Evolutionary conservation across 306 rosid species (phyloP), one percentile per base, ranked within the genome.

Genomic region (Boehmeria nivea): DNA sequence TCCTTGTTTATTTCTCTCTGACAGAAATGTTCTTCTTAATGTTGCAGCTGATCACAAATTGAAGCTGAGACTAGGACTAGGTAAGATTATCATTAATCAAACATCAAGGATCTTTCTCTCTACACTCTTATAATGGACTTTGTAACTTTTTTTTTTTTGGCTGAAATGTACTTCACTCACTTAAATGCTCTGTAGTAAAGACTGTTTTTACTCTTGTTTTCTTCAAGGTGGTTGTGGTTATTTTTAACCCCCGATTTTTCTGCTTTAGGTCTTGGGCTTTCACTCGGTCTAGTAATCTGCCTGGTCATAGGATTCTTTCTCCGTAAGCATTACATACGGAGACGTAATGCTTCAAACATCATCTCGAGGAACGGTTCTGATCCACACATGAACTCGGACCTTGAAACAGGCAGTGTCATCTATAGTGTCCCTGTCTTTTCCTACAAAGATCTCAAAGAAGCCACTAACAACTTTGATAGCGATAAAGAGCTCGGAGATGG

Each of bases 401-500:
- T 16, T 20, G 80, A 83, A 59, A 64, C 21, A 21, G 59, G 42
- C 15, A 64, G 61, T 3, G 47, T 70, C 58, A 75, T 50, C 70
- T 77, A 61, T 53, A 76, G 75, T 9, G 58, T 80, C 17, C 78
- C 77, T 1, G 54, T 82, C 34, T 77, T 82, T 61, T 62, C 85
- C 12, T 79, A 82, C 21, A 49, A 9, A 1, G 89, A 82, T 52
- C 87, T 86, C n/a, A 72, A 67, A 65, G 72, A 65, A 54, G 87
- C 89, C 16, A 82, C 94, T 0, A 65, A 82, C 51, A 69, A 75
- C 28, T 82, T 85, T 15, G 63, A 77, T 26, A 25, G 4, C n/a
- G 62, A 59, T 14, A 77, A 21, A 54, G 71, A 72, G 38, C 83
- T 85, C 0, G 89, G 94, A 65, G 83, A 75, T 0, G 94, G 94